Evolutionary conservation across 345 rosid species (phyloP).

Genomic region (Kandelia obovata): DNA sequence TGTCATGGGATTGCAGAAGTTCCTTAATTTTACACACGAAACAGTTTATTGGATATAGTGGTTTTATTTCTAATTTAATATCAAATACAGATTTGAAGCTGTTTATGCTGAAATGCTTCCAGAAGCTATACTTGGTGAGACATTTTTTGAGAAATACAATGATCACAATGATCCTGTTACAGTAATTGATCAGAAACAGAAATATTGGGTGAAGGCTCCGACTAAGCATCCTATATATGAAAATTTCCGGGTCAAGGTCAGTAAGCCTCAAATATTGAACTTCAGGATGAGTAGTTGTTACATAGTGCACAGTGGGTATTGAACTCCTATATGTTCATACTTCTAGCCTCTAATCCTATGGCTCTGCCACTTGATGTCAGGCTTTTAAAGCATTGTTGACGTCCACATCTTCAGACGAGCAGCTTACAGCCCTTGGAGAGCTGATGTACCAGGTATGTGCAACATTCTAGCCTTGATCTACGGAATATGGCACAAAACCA

Average conservation of each 20-base stretch:
- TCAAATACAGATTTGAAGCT: slow-evolving; percentile 70
- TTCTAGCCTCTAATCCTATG: not conserved
- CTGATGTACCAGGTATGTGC: slow-evolving; percentile 80
- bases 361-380: slow-evolving; percentile 33
- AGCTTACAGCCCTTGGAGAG: slow-evolving; percentile 89
- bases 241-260: slow-evolving; percentile 90
- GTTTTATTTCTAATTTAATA: not conserved
- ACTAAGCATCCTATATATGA: slow-evolving; percentile 85
- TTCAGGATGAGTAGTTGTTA: not conserved
- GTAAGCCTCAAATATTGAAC: slow-evolving; percentile 8
- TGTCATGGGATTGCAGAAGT: not conserved
- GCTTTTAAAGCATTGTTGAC: slow-evolving; percentile 91
- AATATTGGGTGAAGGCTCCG: slow-evolving; percentile 71
- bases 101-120: slow-evolving; percentile 72
- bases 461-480: not conserved
- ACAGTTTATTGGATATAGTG: not conserved
- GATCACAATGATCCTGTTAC: slow-evolving; percentile 91
- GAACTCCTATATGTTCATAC: not conserved
- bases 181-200: slow-evolving; percentile 57
- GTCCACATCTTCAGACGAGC: slow-evolving; percentile 77
- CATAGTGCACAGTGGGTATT: not conserved
- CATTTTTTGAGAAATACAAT: slow-evolving; percentile 53
- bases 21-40: not conserved
- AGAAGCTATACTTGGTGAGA: slow-evolving; percentile 64
- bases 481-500: too few species aligned